These are phyloP conservation scores for Ensete glaucum DNA, from an alignment of 176 grass and related monocot species.

Conservation along the genomic window DNA sequence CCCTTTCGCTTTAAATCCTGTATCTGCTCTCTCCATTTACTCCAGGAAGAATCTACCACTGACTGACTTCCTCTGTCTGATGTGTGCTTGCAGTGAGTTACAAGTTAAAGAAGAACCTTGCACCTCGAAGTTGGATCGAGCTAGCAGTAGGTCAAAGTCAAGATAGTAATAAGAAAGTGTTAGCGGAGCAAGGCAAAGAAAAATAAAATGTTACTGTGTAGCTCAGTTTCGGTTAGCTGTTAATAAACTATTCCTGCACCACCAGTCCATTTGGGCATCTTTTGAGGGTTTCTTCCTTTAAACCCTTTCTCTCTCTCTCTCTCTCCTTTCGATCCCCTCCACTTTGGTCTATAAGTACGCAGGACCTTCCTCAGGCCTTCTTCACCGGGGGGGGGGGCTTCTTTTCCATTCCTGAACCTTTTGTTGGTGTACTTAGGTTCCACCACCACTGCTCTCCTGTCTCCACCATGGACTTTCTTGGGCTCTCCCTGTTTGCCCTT, in stretches of 20 bases:
- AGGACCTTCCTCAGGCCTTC: not conserved
- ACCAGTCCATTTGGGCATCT: not conserved
- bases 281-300: not conserved
- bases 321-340: not conserved
- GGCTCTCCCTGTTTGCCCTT: not conserved
- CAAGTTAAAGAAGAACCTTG: not conserved
- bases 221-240: not conserved
- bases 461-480: not conserved
- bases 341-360: not conserved
- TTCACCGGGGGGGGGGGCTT: not conserved
- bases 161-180: not conserved
- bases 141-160: slow-evolving; percentile 1
- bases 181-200: not conserved
- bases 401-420: not conserved
- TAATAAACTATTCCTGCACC: not conserved
- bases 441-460: not conserved
- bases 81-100: not conserved
- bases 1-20: not conserved
- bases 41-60: not conserved
- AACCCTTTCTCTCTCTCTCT: not conserved
- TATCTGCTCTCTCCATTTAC: not conserved
- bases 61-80: not conserved
- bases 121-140: not conserved
- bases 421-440: not conserved
- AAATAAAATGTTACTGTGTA: not conserved